A percentile compares a stretch with the other conserved stretches of the same genome.
Conservation (phyloP, 164 flowering plant genomes). For the Liquidambar formosana region DNA sequence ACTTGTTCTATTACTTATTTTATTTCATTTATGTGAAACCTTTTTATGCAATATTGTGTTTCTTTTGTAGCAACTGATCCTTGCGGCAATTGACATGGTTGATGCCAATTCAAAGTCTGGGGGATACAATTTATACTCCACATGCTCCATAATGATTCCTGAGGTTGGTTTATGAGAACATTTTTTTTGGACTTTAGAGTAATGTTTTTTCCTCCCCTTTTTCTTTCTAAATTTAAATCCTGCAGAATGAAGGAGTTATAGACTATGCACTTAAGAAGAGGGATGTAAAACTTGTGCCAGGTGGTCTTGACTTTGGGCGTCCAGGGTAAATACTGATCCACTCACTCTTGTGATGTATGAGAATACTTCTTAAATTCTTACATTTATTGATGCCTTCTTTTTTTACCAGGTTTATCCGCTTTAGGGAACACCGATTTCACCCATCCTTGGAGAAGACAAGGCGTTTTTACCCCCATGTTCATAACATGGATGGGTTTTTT, state of each 20-base stretch:
- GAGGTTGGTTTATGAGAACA: constrained; percentile 59
- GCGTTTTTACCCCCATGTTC: constrained; percentile 94
- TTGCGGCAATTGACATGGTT: constrained; percentile 97
- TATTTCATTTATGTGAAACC: no score
- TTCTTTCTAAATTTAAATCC: constrained; percentile 1
- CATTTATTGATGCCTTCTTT: constrained; percentile 1
- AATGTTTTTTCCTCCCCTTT: neutral
- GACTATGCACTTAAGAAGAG: constrained; percentile 92
- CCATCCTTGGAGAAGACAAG: constrained; percentile 84
- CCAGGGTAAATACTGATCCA: constrained; percentile 68
- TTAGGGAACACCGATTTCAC: constrained; percentile 85
- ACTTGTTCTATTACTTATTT: no score
- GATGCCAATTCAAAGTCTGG: constrained; percentile 98
- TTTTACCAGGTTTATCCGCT: constrained; percentile 59
- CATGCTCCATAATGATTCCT: constrained; percentile 93
- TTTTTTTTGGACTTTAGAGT: neutral
- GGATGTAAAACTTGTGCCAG: constrained; percentile 87
- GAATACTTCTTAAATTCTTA: neutral
- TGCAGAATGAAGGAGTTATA: constrained; percentile 97
- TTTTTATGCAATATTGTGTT: no score
- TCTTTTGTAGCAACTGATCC: constrained; percentile 78
- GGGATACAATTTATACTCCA: constrained; percentile 92
- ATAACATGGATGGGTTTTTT: constrained; percentile 99
- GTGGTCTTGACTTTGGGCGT: constrained; percentile 94
- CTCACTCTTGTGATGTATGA: neutral